phyloP scores from a whole-genome alignment of 116 monocot species.

The Cymodocea nodosa region DNA sequence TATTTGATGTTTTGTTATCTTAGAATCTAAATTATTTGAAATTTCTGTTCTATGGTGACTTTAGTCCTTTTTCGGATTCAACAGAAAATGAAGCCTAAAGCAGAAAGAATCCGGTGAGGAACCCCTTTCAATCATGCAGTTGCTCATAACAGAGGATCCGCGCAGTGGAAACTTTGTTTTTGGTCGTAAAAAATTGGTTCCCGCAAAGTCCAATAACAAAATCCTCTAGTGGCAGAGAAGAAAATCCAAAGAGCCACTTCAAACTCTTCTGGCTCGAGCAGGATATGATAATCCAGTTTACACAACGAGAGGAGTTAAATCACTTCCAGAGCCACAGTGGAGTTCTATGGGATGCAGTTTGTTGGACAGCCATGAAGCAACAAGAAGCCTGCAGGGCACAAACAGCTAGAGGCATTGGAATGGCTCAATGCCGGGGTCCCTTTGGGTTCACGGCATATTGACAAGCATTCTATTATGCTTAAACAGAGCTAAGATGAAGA shows the following conservation, averaged over 20 bases:
- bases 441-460: constrained; percentile 27
- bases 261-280: constrained; percentile 61
- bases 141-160: constrained; percentile 68
- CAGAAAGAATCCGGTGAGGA: constrained; percentile 46
- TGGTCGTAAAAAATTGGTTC: constrained; percentile 54
- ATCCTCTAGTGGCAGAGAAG: constrained; percentile 32
- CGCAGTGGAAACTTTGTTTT: constrained; percentile 70
- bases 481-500: constrained; percentile 50
- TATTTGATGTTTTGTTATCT: neutral
- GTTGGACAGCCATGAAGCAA: constrained; percentile 62
- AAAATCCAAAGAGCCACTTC: constrained; percentile 79
- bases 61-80: neutral
- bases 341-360: constrained; percentile 93
- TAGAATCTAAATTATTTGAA: neutral
- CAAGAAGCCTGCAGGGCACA: constrained; percentile 89
- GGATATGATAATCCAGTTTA: constrained; percentile 69
- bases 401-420: constrained; percentile 68
- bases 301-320: constrained; percentile 48
- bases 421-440: constrained; percentile 56
- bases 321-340: constrained; percentile 61
- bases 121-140: constrained; percentile 49
- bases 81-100: constrained; percentile 84
- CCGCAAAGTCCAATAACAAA: constrained; percentile 34
- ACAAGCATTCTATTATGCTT: constrained; percentile 47
- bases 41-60: neutral